These are phyloP conservation scores for Polygonum aviculare DNA, from an alignment of 148 eudicot species.

Conservation along the genomic window DNA sequence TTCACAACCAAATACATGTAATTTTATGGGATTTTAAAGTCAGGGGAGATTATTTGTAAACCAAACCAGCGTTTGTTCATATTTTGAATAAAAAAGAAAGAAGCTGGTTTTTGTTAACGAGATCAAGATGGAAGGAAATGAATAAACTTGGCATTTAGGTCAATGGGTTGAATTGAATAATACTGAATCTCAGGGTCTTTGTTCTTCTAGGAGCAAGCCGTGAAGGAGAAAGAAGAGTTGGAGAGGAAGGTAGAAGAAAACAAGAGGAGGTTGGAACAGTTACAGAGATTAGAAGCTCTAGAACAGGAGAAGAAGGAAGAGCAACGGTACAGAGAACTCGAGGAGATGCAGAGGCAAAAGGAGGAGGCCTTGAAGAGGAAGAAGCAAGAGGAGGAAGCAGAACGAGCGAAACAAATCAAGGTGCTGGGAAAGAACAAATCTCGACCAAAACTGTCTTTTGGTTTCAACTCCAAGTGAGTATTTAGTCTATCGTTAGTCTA, in stretches of 20 bases:
- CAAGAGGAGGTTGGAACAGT: slow-evolving; percentile 66
- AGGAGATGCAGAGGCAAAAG: slow-evolving; percentile 78
- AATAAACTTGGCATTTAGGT: background rate
- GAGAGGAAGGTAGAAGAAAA: slow-evolving; percentile 79
- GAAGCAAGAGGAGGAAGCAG: slow-evolving; percentile 85
- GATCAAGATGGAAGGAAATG: background rate
- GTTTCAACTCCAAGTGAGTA: slow-evolving; percentile 55
- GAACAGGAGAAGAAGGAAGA: slow-evolving; percentile 83
- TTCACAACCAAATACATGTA: too few species aligned
- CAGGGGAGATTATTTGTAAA: too few species aligned
- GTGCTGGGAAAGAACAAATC: slow-evolving; percentile 85
- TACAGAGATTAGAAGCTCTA: slow-evolving; percentile 70
- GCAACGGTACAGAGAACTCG: slow-evolving; percentile 72
- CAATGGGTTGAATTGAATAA: background rate
- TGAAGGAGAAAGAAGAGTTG: slow-evolving; percentile 71
- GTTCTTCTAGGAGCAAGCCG: slow-evolving; percentile 53
- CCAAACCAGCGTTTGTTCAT: background rate
- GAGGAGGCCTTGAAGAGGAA: slow-evolving; percentile 83
- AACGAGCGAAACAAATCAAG: slow-evolving; percentile 64
- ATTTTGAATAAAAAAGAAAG: background rate
- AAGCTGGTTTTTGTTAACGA: background rate
- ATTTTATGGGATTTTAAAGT: too few species aligned
- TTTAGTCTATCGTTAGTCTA: background rate
- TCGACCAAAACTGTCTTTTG: slow-evolving; percentile 82
- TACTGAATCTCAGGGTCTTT: background rate